Percentiles rank a stretch among this genome's conserved stretches.
These are phyloP conservation scores for Pythium rishiriense DNA, from an alignment of 352 stramenopile genomes.

Conservation along the genomic window DNA sequence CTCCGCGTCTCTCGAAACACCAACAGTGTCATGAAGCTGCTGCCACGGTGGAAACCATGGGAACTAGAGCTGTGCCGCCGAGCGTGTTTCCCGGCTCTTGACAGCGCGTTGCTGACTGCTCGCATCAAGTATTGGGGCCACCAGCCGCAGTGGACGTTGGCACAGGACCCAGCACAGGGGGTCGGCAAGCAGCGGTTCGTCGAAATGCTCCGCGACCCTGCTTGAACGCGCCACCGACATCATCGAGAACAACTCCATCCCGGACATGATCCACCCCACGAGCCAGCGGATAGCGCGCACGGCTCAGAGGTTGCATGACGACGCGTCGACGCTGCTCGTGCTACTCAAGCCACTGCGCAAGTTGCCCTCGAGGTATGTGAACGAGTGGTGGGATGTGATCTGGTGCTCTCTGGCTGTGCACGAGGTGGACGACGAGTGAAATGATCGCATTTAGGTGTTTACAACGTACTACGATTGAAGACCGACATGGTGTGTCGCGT, in stretches of 20 bases:
- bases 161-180: background rate
- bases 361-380: background rate
- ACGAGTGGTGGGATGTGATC: background rate
- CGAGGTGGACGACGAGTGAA: background rate
- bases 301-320: background rate
- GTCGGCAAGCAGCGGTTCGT: background rate
- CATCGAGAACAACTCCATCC: background rate
- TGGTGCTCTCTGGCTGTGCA: background rate
- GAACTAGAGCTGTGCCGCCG: conserved; percentile 1
- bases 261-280: too few species aligned
- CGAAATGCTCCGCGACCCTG: background rate
- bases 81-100: background rate
- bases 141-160: background rate
- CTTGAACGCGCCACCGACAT: background rate
- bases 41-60: background rate
- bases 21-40: background rate
- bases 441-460: background rate
- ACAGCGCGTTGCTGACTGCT: background rate
- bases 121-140: background rate
- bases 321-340: background rate
- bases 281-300: too few species aligned
- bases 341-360: background rate
- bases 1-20: too few species aligned
- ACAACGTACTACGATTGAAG: background rate
- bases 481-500: too few species aligned